Conservation (phyloP, 2,329 filamentous ascomycete species). For the Penicillium sp. region DNA sequence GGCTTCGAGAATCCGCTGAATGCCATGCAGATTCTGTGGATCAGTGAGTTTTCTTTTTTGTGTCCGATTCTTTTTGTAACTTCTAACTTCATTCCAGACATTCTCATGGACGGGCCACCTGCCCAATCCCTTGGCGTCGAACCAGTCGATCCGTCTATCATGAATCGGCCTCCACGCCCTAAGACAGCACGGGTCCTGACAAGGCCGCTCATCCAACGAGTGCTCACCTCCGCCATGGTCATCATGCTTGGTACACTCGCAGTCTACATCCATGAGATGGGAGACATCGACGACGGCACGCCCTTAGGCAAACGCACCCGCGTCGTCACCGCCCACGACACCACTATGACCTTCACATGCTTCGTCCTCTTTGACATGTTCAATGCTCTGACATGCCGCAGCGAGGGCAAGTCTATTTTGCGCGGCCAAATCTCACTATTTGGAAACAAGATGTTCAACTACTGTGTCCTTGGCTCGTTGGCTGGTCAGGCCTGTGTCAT, state of each 20-base stretch:
- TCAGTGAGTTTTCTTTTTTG: constrained; percentile 63
- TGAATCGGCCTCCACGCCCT: constrained; percentile 81
- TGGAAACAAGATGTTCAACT: constrained; percentile 92
- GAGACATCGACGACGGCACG: constrained; percentile 54
- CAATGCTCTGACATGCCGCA: constrained; percentile 90
- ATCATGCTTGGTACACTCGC: constrained; percentile 91
- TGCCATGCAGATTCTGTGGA: constrained; percentile 99
- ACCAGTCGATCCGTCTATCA: constrained; percentile 86
- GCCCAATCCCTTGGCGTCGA: constrained; percentile 96
- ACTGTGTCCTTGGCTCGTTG: constrained; percentile 80
- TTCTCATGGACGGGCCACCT: constrained; percentile 98
- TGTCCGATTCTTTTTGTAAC: neutral
- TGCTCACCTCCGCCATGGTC: constrained; percentile 77
- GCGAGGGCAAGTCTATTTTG: constrained; percentile 81
- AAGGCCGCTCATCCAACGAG: constrained; percentile 70
- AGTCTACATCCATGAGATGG: constrained; percentile 90
- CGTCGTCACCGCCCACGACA: constrained; percentile 83
- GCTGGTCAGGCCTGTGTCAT: constrained; percentile 85
- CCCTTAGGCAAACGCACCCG: constrained; percentile 44
- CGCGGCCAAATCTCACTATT: constrained; percentile 78
- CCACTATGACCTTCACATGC: constrained; percentile 98
- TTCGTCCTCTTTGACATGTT: constrained; percentile 99
- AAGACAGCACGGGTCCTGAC: constrained; percentile 91
- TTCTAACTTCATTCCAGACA: constrained; percentile 58
- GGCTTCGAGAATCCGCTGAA: constrained; percentile 95